These are phyloP conservation scores for Rhizophagus sp. DNA, from an alignment of 192 early-diverging fungal genomes.

Conservation along the genomic window DNA sequence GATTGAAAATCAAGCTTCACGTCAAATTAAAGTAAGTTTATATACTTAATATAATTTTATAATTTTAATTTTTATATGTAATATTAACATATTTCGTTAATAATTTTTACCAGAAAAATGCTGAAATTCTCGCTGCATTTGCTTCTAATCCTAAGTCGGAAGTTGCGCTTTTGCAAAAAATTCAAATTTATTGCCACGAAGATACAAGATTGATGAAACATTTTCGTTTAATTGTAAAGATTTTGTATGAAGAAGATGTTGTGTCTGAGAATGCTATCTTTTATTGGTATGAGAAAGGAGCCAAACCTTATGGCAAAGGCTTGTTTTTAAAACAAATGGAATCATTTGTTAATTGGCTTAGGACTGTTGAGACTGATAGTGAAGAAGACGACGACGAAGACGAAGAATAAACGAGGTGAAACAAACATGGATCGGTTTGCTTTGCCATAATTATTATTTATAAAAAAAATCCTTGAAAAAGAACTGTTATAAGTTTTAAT, in stretches of 20 bases:
- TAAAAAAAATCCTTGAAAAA: no score
- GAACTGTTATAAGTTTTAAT: no score
- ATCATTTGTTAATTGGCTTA: constrained; percentile 82
- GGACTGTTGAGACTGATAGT: constrained; percentile 68
- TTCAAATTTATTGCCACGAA: constrained; percentile 86
- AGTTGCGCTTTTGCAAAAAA: constrained; percentile 79
- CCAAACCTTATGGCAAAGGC: constrained; percentile 83
- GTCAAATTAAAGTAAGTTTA: constrained; percentile 52
- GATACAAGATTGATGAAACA: constrained; percentile 87
- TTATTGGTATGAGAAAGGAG: constrained; percentile 94
- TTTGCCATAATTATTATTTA: not conserved
- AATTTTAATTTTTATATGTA: constrained; percentile 32
- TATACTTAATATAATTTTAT: not conserved
- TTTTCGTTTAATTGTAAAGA: constrained; percentile 79
- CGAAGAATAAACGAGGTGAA: not conserved
- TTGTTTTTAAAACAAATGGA: constrained; percentile 94
- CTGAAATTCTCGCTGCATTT: constrained; percentile 74
- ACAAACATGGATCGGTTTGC: not conserved
- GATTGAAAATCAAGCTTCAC: constrained; percentile 72
- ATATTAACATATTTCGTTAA: constrained; percentile 1
- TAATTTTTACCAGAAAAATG: constrained; percentile 55
- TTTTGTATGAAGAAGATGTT: constrained; percentile 89
- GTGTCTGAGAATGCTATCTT: constrained; percentile 89
- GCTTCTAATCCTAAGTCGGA: constrained; percentile 82
- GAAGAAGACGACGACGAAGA: constrained; percentile 51